A percentile compares a stretch with the other conserved stretches of the same genome.
phyloP scores from a whole-genome alignment of 2,329 filamentous ascomycete genomes.

The Phoma herbarum region DNA sequence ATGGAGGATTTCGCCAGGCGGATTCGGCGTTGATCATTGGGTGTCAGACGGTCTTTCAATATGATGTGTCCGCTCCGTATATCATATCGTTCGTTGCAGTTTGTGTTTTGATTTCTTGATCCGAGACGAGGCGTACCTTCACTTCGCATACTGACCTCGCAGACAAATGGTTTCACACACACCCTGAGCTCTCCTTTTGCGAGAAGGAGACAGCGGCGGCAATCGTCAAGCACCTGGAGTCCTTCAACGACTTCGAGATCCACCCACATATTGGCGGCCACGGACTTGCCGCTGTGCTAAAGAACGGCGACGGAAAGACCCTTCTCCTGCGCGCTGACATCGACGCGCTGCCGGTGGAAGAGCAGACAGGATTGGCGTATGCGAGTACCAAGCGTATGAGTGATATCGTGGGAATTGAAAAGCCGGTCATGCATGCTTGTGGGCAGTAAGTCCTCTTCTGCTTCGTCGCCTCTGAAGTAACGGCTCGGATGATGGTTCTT shows the following conservation, averaged over 20 bases:
- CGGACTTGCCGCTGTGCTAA: constrained; percentile 65
- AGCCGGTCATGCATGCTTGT: constrained; percentile 73
- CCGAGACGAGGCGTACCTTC: neutral
- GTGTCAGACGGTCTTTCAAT: neutral
- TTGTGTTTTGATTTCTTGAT: neutral
- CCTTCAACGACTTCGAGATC: constrained; percentile 54
- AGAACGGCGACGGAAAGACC: constrained; percentile 64
- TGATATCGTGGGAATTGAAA: constrained; percentile 58
- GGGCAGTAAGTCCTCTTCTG: constrained; percentile 53
- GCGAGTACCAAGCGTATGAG: constrained; percentile 59
- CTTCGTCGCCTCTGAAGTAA: neutral
- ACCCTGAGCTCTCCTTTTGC: constrained; percentile 50
- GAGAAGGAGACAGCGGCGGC: constrained; percentile 44
- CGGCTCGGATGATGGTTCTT: neutral
- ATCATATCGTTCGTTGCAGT: no score
- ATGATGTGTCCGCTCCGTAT: neutral
- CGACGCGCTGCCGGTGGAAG: constrained; percentile 67
- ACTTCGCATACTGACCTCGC: neutral
- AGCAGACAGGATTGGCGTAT: constrained; percentile 65
- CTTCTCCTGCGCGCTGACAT: constrained; percentile 70
- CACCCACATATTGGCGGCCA: constrained; percentile 65
- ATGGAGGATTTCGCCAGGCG: neutral
- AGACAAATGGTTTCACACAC: constrained; percentile 49
- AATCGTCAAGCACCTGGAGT: constrained; percentile 40
- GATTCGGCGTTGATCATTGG: constrained; percentile 4